Evolutionary conservation across 2,329 filamentous ascomycete genomes (phyloP), one percentile per base, ranked within the genome.

Genomic region (Dactylonectria macrodidyma): DNA sequence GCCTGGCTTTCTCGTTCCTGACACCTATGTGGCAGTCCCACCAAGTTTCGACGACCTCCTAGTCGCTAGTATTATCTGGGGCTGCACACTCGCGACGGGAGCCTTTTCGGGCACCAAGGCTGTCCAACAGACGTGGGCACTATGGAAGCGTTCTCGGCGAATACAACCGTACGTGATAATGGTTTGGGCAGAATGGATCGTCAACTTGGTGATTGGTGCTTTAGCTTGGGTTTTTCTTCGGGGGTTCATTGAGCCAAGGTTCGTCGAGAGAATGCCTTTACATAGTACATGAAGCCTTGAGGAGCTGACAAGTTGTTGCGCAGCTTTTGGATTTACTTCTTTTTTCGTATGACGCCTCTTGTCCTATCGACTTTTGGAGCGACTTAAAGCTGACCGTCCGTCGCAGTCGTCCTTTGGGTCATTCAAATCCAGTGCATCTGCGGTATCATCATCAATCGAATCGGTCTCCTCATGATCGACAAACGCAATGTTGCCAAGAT

Each of bases 371-470:
- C 26, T 30, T 30, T 30, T 30, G 26, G 26, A 30, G 26, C 26
- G 26, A 30, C 26, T 30, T 30, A 30, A 30, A 30, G 26, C 26
- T 30, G 26, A 30, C 26, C 26, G 26, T 30, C 26, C 26, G 26
- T 30, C 26, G 26, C 26, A 30, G 67, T 66, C 16, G 34, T 50
- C 16, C 52, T 62, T 14, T 69, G 66, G 47, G 16, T 59, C 4
- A 77, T 84, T 9, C 83, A 86, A 67, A 59, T 71, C 3, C 74
- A 76, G 58, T 72, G 67, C 9, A 62, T 73, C n/a, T 78, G 84
- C n/a, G 75, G 86, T 1, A 81, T 85, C 26, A 30, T 30, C 26
- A 30, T 30, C 26, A 30, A 30, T 30, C 26, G 26, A 30, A 30
- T 30, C 26, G 26, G 26, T 30, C 26, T 30, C 26, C 26, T 30